phyloP scores from a whole-genome alignment of 257 asterid genomes.

The Scutellaria galericulata region DNA sequence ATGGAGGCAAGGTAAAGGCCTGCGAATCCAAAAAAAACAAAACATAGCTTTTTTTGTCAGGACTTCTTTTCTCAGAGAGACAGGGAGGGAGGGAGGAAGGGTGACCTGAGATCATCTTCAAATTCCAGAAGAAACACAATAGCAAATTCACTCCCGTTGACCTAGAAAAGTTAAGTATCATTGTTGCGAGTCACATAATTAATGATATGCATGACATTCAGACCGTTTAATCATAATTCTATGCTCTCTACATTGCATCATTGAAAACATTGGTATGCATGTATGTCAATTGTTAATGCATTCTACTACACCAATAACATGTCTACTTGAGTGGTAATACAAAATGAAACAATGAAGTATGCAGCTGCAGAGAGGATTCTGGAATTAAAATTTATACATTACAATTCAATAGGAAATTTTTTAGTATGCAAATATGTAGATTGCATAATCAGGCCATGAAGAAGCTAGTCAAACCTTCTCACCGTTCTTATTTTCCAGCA shows the following conservation, averaged over 20 bases:
- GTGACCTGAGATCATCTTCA: conserved; percentile 80
- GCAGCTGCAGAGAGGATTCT: conserved; percentile 19
- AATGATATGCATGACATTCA: conserved; percentile 23
- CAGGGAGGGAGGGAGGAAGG: not conserved
- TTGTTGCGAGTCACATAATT: conserved; percentile 32
- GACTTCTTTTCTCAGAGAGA: not conserved
- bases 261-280: conserved; percentile 16
- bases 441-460: not conserved
- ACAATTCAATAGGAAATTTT: conserved; percentile 1
- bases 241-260: conserved; percentile 1
- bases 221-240: not conserved
- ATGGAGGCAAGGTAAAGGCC: conserved; percentile 70
- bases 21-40: conserved; percentile 51
- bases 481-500: conserved; percentile 1
- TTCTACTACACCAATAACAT: not conserved
- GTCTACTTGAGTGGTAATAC: not conserved
- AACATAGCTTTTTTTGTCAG: conserved; percentile 39
- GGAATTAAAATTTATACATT: not conserved
- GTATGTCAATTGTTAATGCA: not conserved
- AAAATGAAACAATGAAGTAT: conserved; percentile 15
- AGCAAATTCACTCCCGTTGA: conserved; percentile 80
- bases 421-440: not conserved
- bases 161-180: conserved; percentile 51
- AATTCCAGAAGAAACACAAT: conserved; percentile 72
- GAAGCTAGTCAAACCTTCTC: not conserved